These are phyloP conservation scores for Fusarium sublunatum DNA, from an alignment of 2,329 filamentous ascomycete species.

Conservation along the genomic window DNA sequence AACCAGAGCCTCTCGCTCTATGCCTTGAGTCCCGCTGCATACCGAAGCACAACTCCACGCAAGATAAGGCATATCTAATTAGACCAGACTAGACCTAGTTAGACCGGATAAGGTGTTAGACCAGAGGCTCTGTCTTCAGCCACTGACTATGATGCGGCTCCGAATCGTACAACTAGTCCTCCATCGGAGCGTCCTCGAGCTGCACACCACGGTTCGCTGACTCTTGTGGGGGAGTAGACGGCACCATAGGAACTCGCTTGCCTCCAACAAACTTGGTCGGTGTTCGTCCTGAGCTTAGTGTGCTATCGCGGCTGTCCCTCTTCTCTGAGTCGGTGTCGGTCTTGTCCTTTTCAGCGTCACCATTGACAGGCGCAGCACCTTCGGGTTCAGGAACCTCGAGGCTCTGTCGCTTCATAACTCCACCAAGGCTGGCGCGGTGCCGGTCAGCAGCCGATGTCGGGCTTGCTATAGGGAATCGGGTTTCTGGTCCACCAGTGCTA, in stretches of 20 bases:
- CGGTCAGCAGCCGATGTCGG: conserved; percentile 66
- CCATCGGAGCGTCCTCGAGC: conserved; percentile 65
- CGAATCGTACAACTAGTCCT: conserved; percentile 53
- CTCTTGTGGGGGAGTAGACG: conserved; percentile 48
- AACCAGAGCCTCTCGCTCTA: conserved; percentile 16
- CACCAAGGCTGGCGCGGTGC: conserved; percentile 63
- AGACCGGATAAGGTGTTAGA: not conserved
- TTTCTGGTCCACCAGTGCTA: conserved; percentile 78
- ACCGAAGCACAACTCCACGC: conserved; percentile 30
- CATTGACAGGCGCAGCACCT: conserved; percentile 59
- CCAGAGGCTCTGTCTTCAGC: conserved; percentile 22
- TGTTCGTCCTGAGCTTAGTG: conserved; percentile 57
- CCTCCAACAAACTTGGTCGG: conserved; percentile 61
- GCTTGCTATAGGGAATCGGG: conserved; percentile 85
- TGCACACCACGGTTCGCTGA: conserved; percentile 58
- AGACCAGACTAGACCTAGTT: conserved; percentile 4
- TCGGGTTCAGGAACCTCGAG: conserved; percentile 81
- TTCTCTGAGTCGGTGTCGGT: conserved; percentile 59
- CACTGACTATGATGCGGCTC: conserved; percentile 22
- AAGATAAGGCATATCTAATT: conserved; percentile 21
- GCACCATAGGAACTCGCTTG: conserved; percentile 53
- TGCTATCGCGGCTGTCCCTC: conserved; percentile 74
- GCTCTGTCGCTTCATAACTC: conserved; percentile 70
- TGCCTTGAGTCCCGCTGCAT: conserved; percentile 25
- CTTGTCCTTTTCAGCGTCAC: conserved; percentile 47